A percentile compares a stretch with the other conserved stretches of the same genome.
These are phyloP conservation scores for Phytophthora boehmeriae DNA, from an alignment of 352 stramenopile genomes.

Conservation along the genomic window DNA sequence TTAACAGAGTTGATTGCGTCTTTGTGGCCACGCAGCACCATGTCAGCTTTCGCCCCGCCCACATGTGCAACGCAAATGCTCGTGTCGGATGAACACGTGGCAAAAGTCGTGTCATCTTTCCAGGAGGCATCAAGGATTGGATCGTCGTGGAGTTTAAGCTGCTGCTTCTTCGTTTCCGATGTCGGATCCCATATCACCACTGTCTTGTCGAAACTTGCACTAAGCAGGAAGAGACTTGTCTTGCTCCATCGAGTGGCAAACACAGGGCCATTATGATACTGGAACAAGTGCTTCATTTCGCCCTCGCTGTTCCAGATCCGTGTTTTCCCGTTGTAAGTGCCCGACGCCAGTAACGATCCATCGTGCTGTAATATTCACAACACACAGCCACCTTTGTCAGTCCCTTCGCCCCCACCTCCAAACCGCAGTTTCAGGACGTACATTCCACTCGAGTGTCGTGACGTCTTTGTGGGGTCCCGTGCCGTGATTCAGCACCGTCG, in stretches of 20 bases:
- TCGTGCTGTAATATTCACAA: slow-evolving; percentile 62
- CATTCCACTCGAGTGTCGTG: slow-evolving; percentile 98
- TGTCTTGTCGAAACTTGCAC: slow-evolving; percentile 87
- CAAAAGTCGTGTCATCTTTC: slow-evolving; percentile 95
- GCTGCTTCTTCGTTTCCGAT: slow-evolving; percentile 93
- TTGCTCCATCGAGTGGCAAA: slow-evolving; percentile 89
- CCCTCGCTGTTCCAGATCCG: slow-evolving; percentile 77
- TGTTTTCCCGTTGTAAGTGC: slow-evolving; percentile 95
- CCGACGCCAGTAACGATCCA: slow-evolving; percentile 92
- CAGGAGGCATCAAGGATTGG: slow-evolving; percentile 92
- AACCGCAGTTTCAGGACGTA: slow-evolving; percentile 40
- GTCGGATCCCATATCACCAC: slow-evolving; percentile 82
- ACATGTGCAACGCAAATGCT: slow-evolving; percentile 92
- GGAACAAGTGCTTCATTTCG: slow-evolving; percentile 84
- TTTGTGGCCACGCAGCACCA: slow-evolving; percentile 92
- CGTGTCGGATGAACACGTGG: slow-evolving; percentile 95
- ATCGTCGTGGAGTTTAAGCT: slow-evolving; percentile 92
- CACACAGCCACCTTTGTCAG: slow-evolving; percentile 24
- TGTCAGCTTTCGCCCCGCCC: slow-evolving; percentile 71
- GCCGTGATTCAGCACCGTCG: slow-evolving; percentile 78
- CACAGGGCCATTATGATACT: slow-evolving; percentile 85
- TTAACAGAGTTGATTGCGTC: slow-evolving; percentile 99
- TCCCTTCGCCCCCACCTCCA: neutral
- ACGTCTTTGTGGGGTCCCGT: slow-evolving; percentile 96
- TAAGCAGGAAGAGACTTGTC: slow-evolving; percentile 73